These are phyloP conservation scores for Trichothecium sympodiale DNA, from an alignment of 2,329 filamentous ascomycete species.

Conservation along the genomic window DNA sequence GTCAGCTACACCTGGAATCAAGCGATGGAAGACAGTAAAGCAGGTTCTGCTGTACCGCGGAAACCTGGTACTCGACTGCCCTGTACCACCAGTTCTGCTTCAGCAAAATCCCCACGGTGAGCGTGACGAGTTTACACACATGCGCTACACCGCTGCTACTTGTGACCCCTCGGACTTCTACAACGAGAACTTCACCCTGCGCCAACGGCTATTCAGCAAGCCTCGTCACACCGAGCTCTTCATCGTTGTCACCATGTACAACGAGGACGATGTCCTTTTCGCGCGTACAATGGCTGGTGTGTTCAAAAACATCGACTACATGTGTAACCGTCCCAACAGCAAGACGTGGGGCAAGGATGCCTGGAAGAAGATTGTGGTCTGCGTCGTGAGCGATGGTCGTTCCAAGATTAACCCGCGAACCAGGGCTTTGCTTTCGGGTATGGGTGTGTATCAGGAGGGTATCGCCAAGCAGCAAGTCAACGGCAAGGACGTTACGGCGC, in stretches of 20 bases:
- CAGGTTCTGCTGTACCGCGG: conserved; percentile 95
- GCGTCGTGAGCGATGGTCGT: conserved; percentile 92
- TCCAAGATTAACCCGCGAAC: conserved; percentile 93
- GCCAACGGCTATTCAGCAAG: conserved; percentile 86
- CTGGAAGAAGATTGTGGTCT: conserved; percentile 99
- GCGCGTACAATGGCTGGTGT: conserved; percentile 93
- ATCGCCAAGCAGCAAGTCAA: conserved; percentile 99
- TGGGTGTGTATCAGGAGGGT: conserved; percentile 96
- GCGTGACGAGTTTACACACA: conserved; percentile 83
- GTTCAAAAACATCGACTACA: conserved; percentile 97
- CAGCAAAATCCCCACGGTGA: conserved; percentile 85
- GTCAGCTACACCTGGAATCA: conserved; percentile 41
- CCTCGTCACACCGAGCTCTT: conserved; percentile 88
- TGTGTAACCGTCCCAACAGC: conserved; percentile 86
- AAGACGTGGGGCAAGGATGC: conserved; percentile 98
- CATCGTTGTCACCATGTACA: conserved; percentile 98
- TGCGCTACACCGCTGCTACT: conserved; percentile 89
- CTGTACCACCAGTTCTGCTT: conserved; percentile 78
- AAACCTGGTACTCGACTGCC: conserved; percentile 93
- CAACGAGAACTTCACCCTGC: conserved; percentile 79
- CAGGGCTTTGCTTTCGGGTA: conserved; percentile 75
- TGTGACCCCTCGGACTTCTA: conserved; percentile 87
- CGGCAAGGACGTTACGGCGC: conserved; percentile 87
- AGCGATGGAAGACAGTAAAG: conserved; percentile 97
- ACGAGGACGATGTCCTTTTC: conserved; percentile 94